Conservation (phyloP, 768 basidiomycete genomes). For the Phanerodontia chrysosporium region DNA sequence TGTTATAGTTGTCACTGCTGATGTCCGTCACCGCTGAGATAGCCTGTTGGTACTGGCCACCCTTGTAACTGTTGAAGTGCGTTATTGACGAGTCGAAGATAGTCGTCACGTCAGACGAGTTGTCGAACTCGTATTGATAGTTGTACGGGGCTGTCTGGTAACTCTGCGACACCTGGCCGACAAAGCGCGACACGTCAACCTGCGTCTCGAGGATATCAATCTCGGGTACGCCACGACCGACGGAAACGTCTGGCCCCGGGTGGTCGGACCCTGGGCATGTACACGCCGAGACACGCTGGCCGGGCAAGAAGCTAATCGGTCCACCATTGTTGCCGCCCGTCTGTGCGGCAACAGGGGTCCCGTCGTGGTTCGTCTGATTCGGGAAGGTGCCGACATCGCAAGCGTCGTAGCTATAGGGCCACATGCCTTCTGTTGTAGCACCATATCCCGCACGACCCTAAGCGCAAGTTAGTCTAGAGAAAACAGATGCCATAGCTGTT, state of each 20-base stretch:
- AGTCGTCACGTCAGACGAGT: slow-evolving; percentile 44
- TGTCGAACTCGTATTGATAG: slow-evolving; percentile 57
- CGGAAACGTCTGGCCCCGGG: slow-evolving; percentile 69
- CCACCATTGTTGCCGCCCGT: slow-evolving; percentile 49
- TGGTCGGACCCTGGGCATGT: slow-evolving; percentile 85
- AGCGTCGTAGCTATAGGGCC: slow-evolving; percentile 80
- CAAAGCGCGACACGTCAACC: slow-evolving; percentile 44
- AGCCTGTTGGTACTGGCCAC: slow-evolving; percentile 73
- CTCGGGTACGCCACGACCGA: slow-evolving; percentile 81
- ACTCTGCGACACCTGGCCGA: slow-evolving; percentile 75
- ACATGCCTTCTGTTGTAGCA: slow-evolving; percentile 76
- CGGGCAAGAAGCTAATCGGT: slow-evolving; percentile 73
- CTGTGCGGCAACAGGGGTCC: slow-evolving; percentile 52
- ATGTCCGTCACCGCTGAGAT: slow-evolving; percentile 59
- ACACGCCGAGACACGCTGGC: slow-evolving; percentile 83
- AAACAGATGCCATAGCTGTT: neutral
- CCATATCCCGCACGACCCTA: slow-evolving; percentile 86
- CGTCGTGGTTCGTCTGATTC: slow-evolving; percentile 65
- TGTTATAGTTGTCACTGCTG: slow-evolving; percentile 52
- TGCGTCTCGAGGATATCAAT: slow-evolving; percentile 92
- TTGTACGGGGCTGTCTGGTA: slow-evolving; percentile 81
- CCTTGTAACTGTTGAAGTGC: slow-evolving; percentile 60
- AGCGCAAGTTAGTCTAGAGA: slow-evolving; percentile 17
- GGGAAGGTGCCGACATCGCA: slow-evolving; percentile 88
- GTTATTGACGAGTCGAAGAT: slow-evolving; percentile 52